A percentile compares a stretch with the other conserved stretches of the same genome.
These are phyloP conservation scores for Globisporangium alternatum DNA, from an alignment of 352 stramenopile genomes.

Conservation along the genomic window DNA sequence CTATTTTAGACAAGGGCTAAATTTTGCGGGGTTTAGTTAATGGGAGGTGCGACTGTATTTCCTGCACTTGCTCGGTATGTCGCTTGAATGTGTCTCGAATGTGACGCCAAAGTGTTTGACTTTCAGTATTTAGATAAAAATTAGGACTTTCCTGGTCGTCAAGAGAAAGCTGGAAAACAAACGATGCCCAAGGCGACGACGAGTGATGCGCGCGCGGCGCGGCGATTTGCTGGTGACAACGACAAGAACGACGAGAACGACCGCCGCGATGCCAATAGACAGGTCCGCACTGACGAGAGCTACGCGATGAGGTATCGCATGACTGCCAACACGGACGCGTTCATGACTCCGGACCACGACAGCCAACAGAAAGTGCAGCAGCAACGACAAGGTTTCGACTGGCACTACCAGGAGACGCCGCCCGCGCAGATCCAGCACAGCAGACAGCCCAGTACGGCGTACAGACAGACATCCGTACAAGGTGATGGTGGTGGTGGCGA, in stretches of 20 bases:
- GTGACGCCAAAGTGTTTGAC: no score
- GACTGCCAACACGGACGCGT: neutral
- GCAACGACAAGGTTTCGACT: conserved; percentile 1
- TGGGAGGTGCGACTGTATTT: no score
- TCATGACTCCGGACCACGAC: conserved; percentile 16
- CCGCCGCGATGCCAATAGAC: neutral
- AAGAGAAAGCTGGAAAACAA: neutral
- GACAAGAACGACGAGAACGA: conserved; percentile 14
- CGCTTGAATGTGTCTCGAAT: neutral
- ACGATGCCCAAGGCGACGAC: neutral
- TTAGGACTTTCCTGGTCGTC: no score
- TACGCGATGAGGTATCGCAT: conserved; percentile 1
- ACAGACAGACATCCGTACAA: neutral
- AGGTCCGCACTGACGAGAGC: neutral
- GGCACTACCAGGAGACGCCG: conserved; percentile 21
- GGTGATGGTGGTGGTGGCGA: neutral
- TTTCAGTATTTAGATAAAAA: no score
- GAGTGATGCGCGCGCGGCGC: neutral
- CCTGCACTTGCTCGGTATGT: no score
- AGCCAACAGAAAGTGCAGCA: neutral
- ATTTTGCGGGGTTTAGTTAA: no score
- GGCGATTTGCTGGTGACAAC: neutral
- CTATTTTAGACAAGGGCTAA: no score
- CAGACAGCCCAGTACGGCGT: conserved; percentile 1
- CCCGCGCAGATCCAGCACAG: conserved; percentile 14